phyloP scores from a whole-genome alignment of 768 basidiomycete genomes.

The Trametes maxima region DNA sequence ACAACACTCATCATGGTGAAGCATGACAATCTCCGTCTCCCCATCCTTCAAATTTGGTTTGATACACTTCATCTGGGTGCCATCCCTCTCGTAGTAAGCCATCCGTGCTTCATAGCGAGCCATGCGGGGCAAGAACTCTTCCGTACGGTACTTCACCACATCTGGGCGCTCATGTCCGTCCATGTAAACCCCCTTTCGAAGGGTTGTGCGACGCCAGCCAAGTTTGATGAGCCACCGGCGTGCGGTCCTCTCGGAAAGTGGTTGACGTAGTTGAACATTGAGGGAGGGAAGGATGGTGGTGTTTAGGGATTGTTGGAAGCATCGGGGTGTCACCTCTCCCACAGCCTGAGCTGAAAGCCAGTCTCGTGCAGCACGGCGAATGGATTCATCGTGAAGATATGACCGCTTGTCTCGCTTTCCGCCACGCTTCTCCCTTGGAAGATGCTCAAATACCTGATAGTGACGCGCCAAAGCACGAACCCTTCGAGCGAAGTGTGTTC shows the following conservation, averaged over 20 bases:
- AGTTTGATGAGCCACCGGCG: slow-evolving; percentile 18
- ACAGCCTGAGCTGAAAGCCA: background rate
- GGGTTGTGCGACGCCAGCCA: slow-evolving; percentile 4
- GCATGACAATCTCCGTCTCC: no score
- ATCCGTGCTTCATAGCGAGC: slow-evolving; percentile 26
- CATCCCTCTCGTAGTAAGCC: no score
- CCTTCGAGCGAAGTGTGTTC: background rate
- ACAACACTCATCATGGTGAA: no score
- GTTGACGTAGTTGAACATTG: background rate
- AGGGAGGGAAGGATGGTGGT: slow-evolving; percentile 1
- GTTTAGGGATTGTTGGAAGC: background rate
- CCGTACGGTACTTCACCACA: slow-evolving; percentile 15
- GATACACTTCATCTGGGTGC: no score
- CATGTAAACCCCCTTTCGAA: slow-evolving; percentile 21
- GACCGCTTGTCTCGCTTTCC: background rate
- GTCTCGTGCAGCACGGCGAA: background rate
- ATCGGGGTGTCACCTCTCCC: background rate
- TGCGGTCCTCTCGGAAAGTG: slow-evolving; percentile 9
- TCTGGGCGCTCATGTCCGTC: slow-evolving; percentile 23
- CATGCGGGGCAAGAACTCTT: slow-evolving; percentile 27
- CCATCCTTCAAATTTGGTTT: no score
- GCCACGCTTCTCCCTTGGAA: background rate
- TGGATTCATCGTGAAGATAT: no score
- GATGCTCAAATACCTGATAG: slow-evolving; percentile 1
- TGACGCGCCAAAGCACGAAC: background rate